A percentile compares a stretch with the other conserved stretches of the same genome.
These are phyloP conservation scores for Sordariomycetes sp. DNA, from an alignment of 2,329 filamentous ascomycete species.

Conservation along the genomic window DNA sequence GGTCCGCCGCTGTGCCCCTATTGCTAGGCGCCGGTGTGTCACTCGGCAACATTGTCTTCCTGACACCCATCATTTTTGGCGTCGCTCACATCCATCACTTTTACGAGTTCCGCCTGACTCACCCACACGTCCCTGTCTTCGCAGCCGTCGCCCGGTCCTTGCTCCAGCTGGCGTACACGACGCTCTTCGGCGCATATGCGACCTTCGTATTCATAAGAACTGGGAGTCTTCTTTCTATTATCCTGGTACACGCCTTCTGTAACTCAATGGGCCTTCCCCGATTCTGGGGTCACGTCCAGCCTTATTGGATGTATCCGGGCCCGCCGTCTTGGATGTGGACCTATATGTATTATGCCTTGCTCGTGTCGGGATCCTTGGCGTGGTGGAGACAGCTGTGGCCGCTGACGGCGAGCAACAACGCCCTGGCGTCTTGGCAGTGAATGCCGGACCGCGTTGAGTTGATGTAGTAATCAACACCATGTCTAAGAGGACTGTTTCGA, in stretches of 20 bases:
- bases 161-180: conserved; percentile 84
- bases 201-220: conserved; percentile 83
- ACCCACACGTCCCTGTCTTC: conserved; percentile 56
- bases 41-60: conserved; percentile 55
- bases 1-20: conserved; percentile 73
- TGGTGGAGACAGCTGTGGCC: conserved; percentile 66
- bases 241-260: conserved; percentile 77
- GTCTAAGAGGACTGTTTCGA: neutral
- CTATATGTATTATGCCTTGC: conserved; percentile 64
- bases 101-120: conserved; percentile 81
- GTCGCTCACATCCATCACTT: conserved; percentile 92
- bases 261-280: conserved; percentile 86
- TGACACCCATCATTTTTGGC: conserved; percentile 82
- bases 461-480: neutral
- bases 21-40: conserved; percentile 61
- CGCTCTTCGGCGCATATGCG: conserved; percentile 85
- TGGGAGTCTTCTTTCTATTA: conserved; percentile 66
- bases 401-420: conserved; percentile 50
- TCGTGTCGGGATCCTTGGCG: conserved; percentile 58
- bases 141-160: conserved; percentile 60
- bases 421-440: neutral
- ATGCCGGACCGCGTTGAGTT: neutral
- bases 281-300: conserved; percentile 68
- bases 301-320: conserved; percentile 24
- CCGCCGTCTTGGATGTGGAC: conserved; percentile 45